phyloP scores from a whole-genome alignment of 75 land plant species.

The Azolla pinnata region DNA sequence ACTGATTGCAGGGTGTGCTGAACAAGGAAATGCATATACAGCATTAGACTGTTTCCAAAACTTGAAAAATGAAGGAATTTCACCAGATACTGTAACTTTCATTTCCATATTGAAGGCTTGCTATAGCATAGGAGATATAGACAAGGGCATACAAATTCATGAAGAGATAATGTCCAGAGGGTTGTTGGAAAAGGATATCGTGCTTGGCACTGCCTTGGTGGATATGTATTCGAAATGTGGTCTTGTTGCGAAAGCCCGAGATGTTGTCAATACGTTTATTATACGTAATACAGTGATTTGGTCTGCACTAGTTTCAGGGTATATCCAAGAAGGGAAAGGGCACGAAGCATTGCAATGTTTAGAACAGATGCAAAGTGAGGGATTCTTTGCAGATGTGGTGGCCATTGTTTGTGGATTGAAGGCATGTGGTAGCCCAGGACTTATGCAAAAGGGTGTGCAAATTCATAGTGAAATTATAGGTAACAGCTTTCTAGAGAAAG shows the following conservation, averaged over 20 bases:
- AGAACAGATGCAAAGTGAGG: too few relatives aligned
- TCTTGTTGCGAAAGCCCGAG: conserved; percentile 6
- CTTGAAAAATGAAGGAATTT: conserved; percentile 7
- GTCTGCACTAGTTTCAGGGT: conserved; percentile 27
- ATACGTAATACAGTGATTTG: conserved; percentile 20
- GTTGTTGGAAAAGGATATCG: background rate
- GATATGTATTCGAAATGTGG: conserved; percentile 35
- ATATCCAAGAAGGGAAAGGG: conserved; percentile 12
- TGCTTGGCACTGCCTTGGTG: conserved; percentile 21
- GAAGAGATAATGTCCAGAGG: conserved; percentile 1
- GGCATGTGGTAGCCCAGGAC: too few relatives aligned
- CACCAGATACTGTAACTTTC: conserved; percentile 8
- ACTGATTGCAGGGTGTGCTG: conserved; percentile 7
- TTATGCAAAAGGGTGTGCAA: too few relatives aligned
- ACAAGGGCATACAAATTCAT: conserved; percentile 11
- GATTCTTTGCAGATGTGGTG: too few relatives aligned
- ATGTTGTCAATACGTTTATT: conserved; percentile 10
- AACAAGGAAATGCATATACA: background rate
- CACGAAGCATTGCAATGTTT: conserved; percentile 22
- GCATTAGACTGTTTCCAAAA: conserved; percentile 5
- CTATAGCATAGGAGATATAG: conserved; percentile 4
- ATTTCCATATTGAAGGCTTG: conserved; percentile 6
- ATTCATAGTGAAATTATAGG: too few relatives aligned
- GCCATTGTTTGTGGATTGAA: too few relatives aligned
- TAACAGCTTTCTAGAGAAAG: background rate